Percentiles rank a stretch among this genome's conserved stretches.
These are phyloP conservation scores for Austroboletus olivaceoglutinosus DNA, from an alignment of 1,284 basidiomycete genomes.

Conservation along the genomic window DNA sequence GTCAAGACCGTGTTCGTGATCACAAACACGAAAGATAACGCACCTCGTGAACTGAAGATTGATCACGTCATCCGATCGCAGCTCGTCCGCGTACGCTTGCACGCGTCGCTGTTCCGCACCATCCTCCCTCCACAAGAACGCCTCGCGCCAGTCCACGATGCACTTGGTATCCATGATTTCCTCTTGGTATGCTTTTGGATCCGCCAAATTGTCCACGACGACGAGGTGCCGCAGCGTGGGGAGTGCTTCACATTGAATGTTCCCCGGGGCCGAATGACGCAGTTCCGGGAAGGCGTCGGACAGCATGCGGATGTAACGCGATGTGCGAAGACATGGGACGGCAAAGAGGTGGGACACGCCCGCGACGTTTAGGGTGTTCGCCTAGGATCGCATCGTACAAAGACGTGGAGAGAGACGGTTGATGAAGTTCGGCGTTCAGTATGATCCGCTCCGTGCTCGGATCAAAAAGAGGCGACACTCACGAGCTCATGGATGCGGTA, in stretches of 20 bases:
- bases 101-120: constrained; percentile 42
- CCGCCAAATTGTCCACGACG: constrained; percentile 61
- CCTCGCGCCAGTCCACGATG: constrained; percentile 65
- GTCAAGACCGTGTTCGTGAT: constrained; percentile 1
- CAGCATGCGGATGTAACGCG: constrained; percentile 61
- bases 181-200: constrained; percentile 39
- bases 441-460: background rate
- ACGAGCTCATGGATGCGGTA: constrained; percentile 74
- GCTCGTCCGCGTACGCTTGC: constrained; percentile 38
- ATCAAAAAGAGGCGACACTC: constrained; percentile 20
- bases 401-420: no score
- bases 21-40: constrained; percentile 2
- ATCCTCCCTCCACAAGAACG: constrained; percentile 60
- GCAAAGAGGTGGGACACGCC: constrained; percentile 71
- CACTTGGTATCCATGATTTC: constrained; percentile 47
- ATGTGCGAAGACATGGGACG: constrained; percentile 67
- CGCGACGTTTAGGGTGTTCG: constrained; percentile 60
- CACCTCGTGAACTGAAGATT: constrained; percentile 85
- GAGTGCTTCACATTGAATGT: constrained; percentile 58
- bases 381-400: constrained; percentile 38
- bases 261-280: constrained; percentile 46
- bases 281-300: constrained; percentile 60
- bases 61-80: constrained; percentile 66
- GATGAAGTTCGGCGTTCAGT: constrained; percentile 1
- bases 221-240: constrained; percentile 67